phyloP scores from a whole-genome alignment of 2,329 filamentous ascomycete species.

The Diplodia intermedia region DNA sequence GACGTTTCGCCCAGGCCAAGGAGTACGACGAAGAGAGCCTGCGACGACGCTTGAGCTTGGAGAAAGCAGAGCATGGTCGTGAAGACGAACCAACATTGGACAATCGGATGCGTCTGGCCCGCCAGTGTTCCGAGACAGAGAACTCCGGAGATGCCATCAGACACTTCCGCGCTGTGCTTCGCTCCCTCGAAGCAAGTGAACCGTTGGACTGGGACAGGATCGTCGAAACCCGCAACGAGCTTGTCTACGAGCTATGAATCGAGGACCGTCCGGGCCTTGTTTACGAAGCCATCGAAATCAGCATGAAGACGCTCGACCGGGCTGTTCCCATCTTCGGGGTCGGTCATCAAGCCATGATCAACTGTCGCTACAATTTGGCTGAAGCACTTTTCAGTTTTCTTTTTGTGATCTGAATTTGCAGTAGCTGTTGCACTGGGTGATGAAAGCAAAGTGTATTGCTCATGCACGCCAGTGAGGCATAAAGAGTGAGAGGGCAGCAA shows the following conservation, averaged over 20 bases:
- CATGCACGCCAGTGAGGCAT: no score
- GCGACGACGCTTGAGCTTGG: background rate
- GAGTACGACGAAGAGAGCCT: background rate
- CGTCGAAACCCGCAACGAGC: background rate
- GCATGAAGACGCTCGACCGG: background rate
- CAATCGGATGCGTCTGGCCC: slow-evolving; percentile 1
- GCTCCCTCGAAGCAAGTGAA: background rate
- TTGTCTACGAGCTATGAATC: background rate
- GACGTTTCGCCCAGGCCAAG: background rate
- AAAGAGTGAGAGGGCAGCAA: no score
- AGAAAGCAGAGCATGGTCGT: background rate
- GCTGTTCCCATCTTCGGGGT: background rate
- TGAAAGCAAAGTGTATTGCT: no score
- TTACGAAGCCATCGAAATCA: background rate
- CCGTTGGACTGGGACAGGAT: background rate
- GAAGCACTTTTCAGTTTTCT: background rate
- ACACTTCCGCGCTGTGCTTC: background rate
- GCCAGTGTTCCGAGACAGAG: background rate
- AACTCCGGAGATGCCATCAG: background rate
- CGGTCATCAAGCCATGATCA: background rate
- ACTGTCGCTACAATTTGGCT: background rate
- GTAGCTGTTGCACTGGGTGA: no score
- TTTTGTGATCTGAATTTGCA: no score
- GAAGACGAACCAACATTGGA: background rate
- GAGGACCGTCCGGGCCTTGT: background rate